These are phyloP conservation scores for Mediolabrus comicus DNA, from an alignment of 108 stramenopile species.

Conservation along the genomic window DNA sequence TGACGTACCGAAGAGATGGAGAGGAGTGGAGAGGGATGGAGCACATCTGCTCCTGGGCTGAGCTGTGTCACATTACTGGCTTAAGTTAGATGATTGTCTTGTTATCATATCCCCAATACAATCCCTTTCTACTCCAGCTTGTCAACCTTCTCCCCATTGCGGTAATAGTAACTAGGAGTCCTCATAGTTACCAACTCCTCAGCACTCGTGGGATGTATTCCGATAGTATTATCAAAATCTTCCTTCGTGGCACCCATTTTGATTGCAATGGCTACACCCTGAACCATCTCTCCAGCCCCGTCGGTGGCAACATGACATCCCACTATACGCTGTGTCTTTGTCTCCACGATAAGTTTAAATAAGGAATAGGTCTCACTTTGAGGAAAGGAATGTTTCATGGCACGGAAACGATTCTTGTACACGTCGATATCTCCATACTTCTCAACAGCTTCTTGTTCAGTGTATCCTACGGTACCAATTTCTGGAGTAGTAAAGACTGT, in stretches of 20 bases:
- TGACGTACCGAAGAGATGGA: no score
- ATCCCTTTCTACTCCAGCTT: slow-evolving; percentile 4
- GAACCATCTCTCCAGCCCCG: slow-evolving; percentile 83
- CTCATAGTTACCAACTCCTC: slow-evolving; percentile 64
- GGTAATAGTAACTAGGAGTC: slow-evolving; percentile 61
- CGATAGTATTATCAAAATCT: slow-evolving; percentile 73
- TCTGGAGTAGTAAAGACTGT: slow-evolving; percentile 90
- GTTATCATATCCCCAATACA: no score
- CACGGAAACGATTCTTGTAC: slow-evolving; percentile 66
- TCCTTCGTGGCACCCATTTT: slow-evolving; percentile 86
- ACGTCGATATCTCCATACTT: slow-evolving; percentile 74
- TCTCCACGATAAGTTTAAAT: slow-evolving; percentile 69
- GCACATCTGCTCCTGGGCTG: no score
- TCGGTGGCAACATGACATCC: slow-evolving; percentile 50
- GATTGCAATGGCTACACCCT: slow-evolving; percentile 81
- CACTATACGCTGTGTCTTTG: slow-evolving; percentile 49
- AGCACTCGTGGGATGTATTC: slow-evolving; percentile 82
- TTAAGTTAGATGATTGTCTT: no score
- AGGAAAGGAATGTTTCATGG: slow-evolving; percentile 79
- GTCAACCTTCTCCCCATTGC: slow-evolving; percentile 58
- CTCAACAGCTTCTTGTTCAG: slow-evolving; percentile 78
- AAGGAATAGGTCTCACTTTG: slow-evolving; percentile 68
- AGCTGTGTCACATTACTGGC: no score
- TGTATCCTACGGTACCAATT: slow-evolving; percentile 86
- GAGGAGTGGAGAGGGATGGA: no score